phyloP scores from a whole-genome alignment of 2,329 filamentous ascomycete species.

The Gnomoniopsis sp. region DNA sequence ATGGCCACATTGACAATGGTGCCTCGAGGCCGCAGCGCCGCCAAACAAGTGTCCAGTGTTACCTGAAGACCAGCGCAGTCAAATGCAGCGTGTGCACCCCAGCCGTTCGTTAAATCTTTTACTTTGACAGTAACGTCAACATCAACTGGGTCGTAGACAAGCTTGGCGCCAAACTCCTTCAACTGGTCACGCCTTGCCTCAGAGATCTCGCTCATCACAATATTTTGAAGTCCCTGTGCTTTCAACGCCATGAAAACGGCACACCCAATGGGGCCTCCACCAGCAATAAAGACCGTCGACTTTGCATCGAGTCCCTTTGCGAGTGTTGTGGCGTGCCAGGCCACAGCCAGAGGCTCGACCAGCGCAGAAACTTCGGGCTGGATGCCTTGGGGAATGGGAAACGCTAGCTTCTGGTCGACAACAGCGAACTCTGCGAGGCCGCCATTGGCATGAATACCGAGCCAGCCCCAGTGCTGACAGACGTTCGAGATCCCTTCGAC shows the following conservation, averaged over 20 bases:
- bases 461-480: conserved; percentile 40
- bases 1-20: conserved; percentile 23
- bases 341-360: conserved; percentile 60
- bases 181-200: conserved; percentile 47
- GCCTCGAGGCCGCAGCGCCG: conserved; percentile 19
- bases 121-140: conserved; percentile 15
- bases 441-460: conserved; percentile 34
- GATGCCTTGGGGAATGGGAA: conserved; percentile 47
- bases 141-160: conserved; percentile 8
- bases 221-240: conserved; percentile 47
- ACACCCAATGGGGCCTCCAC: conserved; percentile 61
- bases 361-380: conserved; percentile 52
- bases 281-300: conserved; percentile 51
- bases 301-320: conserved; percentile 28
- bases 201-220: conserved; percentile 58
- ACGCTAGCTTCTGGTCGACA: conserved; percentile 41
- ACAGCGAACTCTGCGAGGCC: conserved; percentile 52
- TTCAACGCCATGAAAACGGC: conserved; percentile 56
- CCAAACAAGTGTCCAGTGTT: conserved; percentile 33
- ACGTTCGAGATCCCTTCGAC: conserved; percentile 30
- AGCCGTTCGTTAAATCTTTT: conserved; percentile 10
- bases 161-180: conserved; percentile 47
- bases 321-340: conserved; percentile 54
- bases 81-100: conserved; percentile 20
- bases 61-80: conserved; percentile 32